Conservation (phyloP, 2,329 filamentous ascomycete genomes). For the Coniochaeta pulveracea region DNA sequence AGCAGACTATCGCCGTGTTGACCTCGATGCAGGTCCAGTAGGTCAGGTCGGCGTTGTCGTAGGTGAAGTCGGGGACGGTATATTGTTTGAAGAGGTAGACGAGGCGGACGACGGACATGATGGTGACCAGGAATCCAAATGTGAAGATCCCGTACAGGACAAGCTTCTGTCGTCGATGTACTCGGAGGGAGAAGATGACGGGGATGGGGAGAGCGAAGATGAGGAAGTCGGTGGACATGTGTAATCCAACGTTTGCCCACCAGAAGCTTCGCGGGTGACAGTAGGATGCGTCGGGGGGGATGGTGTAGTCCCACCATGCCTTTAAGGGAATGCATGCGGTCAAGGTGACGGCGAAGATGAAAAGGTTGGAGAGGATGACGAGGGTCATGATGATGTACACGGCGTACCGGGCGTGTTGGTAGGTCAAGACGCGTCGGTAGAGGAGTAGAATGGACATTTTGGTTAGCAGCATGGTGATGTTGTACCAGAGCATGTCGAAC, state of each 20-base stretch:
- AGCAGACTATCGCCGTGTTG: conserved; percentile 22
- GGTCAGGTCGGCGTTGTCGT: conserved; percentile 15
- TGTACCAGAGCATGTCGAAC: conserved; percentile 16
- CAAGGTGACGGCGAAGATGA: conserved; percentile 13
- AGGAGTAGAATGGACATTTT: conserved; percentile 15
- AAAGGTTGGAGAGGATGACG: conserved; percentile 15
- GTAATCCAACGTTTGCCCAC: conserved; percentile 12
- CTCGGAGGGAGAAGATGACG: conserved; percentile 11
- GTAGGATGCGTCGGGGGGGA: conserved; percentile 10
- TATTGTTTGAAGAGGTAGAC: conserved; percentile 14
- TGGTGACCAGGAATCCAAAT: conserved; percentile 18
- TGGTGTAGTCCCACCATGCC: conserved; percentile 14
- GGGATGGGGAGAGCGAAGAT: conserved; percentile 16
- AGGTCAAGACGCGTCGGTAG: conserved; percentile 14
- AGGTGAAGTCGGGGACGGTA: conserved; percentile 16
- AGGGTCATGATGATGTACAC: conserved; percentile 11
- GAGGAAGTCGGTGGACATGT: conserved; percentile 15
- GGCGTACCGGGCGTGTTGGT: conserved; percentile 16
- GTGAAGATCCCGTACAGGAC: conserved; percentile 14
- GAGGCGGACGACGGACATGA: conserved; percentile 20
- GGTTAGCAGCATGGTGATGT: conserved; percentile 15
- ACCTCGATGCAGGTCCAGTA: conserved; percentile 22
- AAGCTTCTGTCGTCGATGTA: conserved; percentile 12
- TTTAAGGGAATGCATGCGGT: conserved; percentile 17
- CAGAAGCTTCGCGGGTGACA: conserved; percentile 7